These are phyloP conservation scores for Ilex aquifolium DNA, from an alignment of 257 asterid species.

Conservation along the genomic window DNA sequence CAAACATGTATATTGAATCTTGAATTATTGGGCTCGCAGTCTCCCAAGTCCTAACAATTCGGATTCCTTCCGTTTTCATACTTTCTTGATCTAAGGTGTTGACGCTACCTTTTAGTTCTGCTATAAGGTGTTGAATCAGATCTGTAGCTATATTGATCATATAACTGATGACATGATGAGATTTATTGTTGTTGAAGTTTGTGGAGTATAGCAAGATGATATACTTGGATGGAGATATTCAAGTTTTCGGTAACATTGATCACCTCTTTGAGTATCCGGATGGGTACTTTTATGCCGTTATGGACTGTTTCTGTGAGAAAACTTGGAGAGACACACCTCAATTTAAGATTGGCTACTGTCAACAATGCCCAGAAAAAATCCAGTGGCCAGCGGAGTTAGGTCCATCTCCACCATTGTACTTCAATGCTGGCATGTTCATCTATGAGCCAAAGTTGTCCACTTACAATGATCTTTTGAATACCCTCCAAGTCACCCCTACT, in stretches of 20 bases:
- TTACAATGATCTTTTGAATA: slow-evolving; percentile 3
- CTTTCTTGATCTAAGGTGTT: too few relatives aligned
- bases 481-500: slow-evolving; percentile 14
- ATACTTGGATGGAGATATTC: slow-evolving; percentile 23
- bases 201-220: slow-evolving; percentile 22
- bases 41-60: too few relatives aligned
- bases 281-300: slow-evolving; percentile 16
- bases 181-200: slow-evolving; percentile 7
- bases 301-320: slow-evolving; percentile 21
- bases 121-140: too few relatives aligned
- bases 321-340: slow-evolving; percentile 13
- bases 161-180: too few relatives aligned
- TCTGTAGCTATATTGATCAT: too few relatives aligned
- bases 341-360: slow-evolving; percentile 18
- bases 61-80: too few relatives aligned
- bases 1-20: too few relatives aligned
- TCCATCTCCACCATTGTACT: slow-evolving; percentile 14
- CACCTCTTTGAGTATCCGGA: slow-evolving; percentile 13
- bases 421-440: slow-evolving; percentile 20
- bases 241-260: slow-evolving; percentile 17
- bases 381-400: slow-evolving; percentile 9
- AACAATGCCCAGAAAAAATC: slow-evolving; percentile 12
- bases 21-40: too few relatives aligned
- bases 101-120: too few relatives aligned
- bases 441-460: slow-evolving; percentile 14